Evolutionary conservation across 768 basidiomycete species (phyloP).

Genomic region (Phlebiopsis gigantea): DNA sequence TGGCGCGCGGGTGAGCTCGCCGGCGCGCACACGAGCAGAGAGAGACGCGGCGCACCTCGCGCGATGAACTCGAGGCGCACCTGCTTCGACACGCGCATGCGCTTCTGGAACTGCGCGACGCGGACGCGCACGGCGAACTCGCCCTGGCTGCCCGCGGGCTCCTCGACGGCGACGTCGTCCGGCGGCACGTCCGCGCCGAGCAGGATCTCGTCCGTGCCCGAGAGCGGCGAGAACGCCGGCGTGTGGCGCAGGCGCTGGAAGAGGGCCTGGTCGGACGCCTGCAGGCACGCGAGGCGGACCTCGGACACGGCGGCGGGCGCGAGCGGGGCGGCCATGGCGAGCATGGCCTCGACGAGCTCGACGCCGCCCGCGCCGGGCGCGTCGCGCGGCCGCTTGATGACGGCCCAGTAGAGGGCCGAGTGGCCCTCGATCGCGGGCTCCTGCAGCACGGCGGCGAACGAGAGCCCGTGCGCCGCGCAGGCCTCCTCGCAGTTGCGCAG

Average conservation of each 20-base stretch:
- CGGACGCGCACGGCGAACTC: conserved; percentile 43
- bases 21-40: neutral
- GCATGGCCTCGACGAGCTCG: conserved; percentile 42
- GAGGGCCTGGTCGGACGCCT: conserved; percentile 53
- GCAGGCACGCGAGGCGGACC: conserved; percentile 60
- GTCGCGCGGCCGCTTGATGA: conserved; percentile 47
- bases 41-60: conserved; percentile 29
- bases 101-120: conserved; percentile 58
- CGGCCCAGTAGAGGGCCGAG: conserved; percentile 69
- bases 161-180: conserved; percentile 53
- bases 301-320: conserved; percentile 45
- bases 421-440: conserved; percentile 59
- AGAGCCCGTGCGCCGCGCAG: conserved; percentile 43
- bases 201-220: conserved; percentile 45
- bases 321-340: conserved; percentile 47
- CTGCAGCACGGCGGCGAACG: conserved; percentile 52
- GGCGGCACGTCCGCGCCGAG: conserved; percentile 23
- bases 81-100: conserved; percentile 58
- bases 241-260: conserved; percentile 57
- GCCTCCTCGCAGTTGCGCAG: conserved; percentile 62
- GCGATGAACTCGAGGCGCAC: conserved; percentile 66
- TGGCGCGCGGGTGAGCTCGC: conserved; percentile 18
- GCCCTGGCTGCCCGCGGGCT: conserved; percentile 43
- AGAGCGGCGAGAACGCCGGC: conserved; percentile 45
- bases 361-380: conserved; percentile 13